phyloP scores from a whole-genome alignment of 2,329 filamentous ascomycete species.

The Aspergillus neotritici region DNA sequence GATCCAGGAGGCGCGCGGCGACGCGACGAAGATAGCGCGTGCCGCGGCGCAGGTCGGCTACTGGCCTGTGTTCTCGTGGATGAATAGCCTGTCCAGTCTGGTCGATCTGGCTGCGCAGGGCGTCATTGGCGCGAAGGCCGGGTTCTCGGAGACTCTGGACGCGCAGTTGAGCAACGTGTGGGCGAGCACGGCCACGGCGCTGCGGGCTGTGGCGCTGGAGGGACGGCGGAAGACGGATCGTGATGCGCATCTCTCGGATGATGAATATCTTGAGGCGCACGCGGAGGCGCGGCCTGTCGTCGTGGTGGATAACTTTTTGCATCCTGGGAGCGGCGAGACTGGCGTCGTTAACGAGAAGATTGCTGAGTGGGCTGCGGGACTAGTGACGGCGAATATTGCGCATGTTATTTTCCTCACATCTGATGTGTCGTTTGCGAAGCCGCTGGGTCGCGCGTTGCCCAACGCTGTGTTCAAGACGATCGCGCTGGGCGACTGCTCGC shows the following conservation, averaged over 20 bases:
- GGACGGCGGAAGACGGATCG: conserved; percentile 65
- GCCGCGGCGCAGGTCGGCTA: conserved; percentile 83
- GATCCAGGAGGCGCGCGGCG: conserved; percentile 83
- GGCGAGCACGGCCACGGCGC: conserved; percentile 71
- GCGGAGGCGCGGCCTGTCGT: conserved; percentile 77
- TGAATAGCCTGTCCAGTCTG: conserved; percentile 89
- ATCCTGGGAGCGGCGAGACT: conserved; percentile 66
- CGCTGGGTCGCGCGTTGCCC: conserved; percentile 77
- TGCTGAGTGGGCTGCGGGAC: conserved; percentile 80
- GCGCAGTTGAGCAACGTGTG: conserved; percentile 84
- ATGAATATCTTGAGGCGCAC: conserved; percentile 85
- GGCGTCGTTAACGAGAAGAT: conserved; percentile 67
- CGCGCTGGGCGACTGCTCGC: conserved; percentile 77
- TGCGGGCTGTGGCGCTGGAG: conserved; percentile 71
- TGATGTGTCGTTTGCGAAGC: conserved; percentile 82
- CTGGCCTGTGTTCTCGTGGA: conserved; percentile 89
- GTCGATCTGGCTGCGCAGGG: conserved; percentile 89
- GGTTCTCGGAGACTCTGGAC: conserved; percentile 88
- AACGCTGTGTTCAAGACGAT: conserved; percentile 87
- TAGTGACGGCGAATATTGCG: conserved; percentile 82
- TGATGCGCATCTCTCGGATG: conserved; percentile 66
- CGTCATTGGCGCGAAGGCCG: conserved; percentile 88
- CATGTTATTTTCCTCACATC: conserved; percentile 93
- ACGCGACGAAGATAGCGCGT: conserved; percentile 75
- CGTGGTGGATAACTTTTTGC: conserved; percentile 85